phyloP scores from a whole-genome alignment of 2,329 filamentous ascomycete genomes.

The Huntiella decipiens region DNA sequence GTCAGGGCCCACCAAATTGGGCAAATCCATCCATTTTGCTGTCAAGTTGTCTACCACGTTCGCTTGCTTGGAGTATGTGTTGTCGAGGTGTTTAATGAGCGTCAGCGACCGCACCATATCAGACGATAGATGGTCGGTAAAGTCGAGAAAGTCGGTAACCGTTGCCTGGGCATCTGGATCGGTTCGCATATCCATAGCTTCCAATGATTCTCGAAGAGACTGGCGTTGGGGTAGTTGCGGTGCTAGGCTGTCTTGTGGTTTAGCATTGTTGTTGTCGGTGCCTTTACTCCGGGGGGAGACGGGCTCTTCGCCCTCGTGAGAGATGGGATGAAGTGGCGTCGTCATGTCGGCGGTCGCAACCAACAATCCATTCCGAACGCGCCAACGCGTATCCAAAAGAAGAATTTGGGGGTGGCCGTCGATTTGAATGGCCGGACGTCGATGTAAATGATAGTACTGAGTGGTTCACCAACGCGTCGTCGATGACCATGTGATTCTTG shows the following conservation, averaged over 20 bases:
- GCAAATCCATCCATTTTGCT: slow-evolving; percentile 36
- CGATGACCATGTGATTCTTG: too few species aligned
- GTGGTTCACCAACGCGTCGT: too few species aligned
- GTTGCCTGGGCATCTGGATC: slow-evolving; percentile 51
- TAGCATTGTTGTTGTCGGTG: neutral
- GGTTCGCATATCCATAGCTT: slow-evolving; percentile 30
- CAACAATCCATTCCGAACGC: slow-evolving; percentile 5
- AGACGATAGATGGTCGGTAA: slow-evolving; percentile 49
- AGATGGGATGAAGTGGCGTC: neutral
- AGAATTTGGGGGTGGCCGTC: too few species aligned
- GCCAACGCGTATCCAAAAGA: slow-evolving; percentile 1
- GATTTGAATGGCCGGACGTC: too few species aligned
- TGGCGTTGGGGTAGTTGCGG: slow-evolving; percentile 3
- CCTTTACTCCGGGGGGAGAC: slow-evolving; percentile 17
- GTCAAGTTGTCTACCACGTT: slow-evolving; percentile 36
- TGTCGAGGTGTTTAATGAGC: slow-evolving; percentile 44
- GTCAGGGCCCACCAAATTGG: slow-evolving; percentile 24
- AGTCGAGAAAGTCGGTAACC: slow-evolving; percentile 52
- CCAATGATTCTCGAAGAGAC: slow-evolving; percentile 18
- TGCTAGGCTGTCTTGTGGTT: neutral
- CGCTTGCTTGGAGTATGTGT: slow-evolving; percentile 37
- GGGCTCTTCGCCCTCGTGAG: slow-evolving; percentile 14
- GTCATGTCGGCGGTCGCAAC: slow-evolving; percentile 9
- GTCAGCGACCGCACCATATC: slow-evolving; percentile 48
- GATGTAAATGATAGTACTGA: too few species aligned